phyloP scores from a whole-genome alignment of 2,329 filamentous ascomycete genomes.

The Aspergillus sp. region DNA sequence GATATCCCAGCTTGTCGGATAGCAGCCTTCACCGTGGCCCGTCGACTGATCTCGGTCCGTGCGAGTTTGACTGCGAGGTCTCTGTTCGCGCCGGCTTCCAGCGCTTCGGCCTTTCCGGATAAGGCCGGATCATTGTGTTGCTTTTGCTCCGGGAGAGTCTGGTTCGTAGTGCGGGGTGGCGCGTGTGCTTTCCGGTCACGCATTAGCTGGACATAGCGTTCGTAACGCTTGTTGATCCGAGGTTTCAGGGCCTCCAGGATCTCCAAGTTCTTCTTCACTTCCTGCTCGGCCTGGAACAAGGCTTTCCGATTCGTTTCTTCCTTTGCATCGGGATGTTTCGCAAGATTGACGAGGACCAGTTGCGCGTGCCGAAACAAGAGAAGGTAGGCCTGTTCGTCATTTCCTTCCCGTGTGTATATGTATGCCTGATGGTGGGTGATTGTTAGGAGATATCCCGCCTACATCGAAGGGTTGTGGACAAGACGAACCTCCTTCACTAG shows the following conservation, averaged over 20 bases:
- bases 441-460: background rate
- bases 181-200: slow-evolving; percentile 45
- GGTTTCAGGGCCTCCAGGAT: slow-evolving; percentile 78
- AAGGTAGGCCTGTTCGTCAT: slow-evolving; percentile 84
- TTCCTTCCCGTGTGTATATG: slow-evolving; percentile 81
- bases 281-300: slow-evolving; percentile 56
- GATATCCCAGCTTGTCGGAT: slow-evolving; percentile 58
- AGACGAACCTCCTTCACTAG: slow-evolving; percentile 72
- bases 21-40: slow-evolving; percentile 60
- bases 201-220: slow-evolving; percentile 61
- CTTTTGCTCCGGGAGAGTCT: slow-evolving; percentile 13
- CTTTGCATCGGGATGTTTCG: slow-evolving; percentile 71
- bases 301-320: slow-evolving; percentile 57
- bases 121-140: slow-evolving; percentile 56
- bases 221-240: slow-evolving; percentile 67
- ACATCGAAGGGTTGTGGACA: background rate
- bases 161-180: slow-evolving; percentile 19
- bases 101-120: slow-evolving; percentile 55
- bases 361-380: slow-evolving; percentile 86
- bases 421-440: slow-evolving; percentile 57
- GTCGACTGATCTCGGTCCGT: slow-evolving; percentile 65
- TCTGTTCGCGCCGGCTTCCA: slow-evolving; percentile 69
- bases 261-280: slow-evolving; percentile 62
- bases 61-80: slow-evolving; percentile 76
- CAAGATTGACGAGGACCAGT: slow-evolving; percentile 74